Percentiles rank a stretch among this genome's conserved stretches.
Evolutionary conservation across 306 rosid genomes (phyloP).

Genomic region (Casuarina cunninghamiana): DNA sequence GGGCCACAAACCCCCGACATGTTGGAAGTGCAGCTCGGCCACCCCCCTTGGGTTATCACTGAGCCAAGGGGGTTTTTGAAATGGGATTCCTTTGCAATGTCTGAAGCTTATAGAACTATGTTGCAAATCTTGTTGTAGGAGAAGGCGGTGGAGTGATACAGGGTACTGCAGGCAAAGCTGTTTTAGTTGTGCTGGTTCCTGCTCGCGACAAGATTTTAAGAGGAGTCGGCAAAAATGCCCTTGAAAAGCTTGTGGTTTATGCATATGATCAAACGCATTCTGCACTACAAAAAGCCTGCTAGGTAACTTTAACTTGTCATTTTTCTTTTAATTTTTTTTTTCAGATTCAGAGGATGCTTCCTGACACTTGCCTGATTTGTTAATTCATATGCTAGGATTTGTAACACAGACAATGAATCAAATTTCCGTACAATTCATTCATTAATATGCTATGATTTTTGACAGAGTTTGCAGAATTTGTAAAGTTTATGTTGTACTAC

Average conservation of each 20-base stretch:
- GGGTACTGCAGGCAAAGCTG: constrained; percentile 97
- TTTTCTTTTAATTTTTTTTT: not conserved
- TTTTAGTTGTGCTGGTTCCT: constrained; percentile 82
- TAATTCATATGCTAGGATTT: not conserved
- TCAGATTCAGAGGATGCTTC: not conserved
- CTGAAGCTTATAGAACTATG: constrained; percentile 26
- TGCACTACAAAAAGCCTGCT: constrained; percentile 78
- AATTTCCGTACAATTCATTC: too few relatives aligned
- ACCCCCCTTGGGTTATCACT: too few relatives aligned
- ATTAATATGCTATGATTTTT: too few relatives aligned
- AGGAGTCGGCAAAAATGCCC: constrained; percentile 53
- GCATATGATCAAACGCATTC: constrained; percentile 92
- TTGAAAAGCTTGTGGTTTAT: constrained; percentile 78
- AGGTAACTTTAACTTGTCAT: constrained; percentile 48
- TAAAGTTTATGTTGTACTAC: not conserved
- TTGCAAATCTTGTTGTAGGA: constrained; percentile 51
- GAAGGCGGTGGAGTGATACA: constrained; percentile 95
- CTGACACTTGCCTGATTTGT: not conserved
- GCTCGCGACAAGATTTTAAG: constrained; percentile 77
- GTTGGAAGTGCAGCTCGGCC: too few relatives aligned
- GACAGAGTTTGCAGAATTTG: not conserved
- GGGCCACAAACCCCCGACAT: too few relatives aligned
- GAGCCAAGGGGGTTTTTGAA: too few relatives aligned
- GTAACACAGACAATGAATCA: not conserved
- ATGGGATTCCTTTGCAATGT: not conserved